Evolutionary conservation across 2,329 filamentous ascomycete genomes (phyloP).

Genomic region (Calonectria henricotiae): DNA sequence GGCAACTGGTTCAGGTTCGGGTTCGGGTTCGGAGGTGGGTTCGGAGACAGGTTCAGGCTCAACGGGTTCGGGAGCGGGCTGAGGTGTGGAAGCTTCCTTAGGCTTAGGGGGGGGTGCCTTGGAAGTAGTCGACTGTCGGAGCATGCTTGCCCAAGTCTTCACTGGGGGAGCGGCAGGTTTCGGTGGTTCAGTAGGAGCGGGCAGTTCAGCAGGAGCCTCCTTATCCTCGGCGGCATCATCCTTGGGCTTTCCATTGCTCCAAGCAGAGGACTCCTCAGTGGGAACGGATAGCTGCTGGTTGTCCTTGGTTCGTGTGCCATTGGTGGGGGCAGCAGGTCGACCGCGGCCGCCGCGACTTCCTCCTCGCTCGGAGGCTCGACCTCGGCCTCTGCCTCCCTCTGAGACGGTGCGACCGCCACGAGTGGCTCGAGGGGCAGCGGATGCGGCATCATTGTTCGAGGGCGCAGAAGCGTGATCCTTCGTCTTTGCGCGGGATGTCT

Average conservation of each 20-base stretch:
- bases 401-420: conserved; percentile 75
- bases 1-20: conserved; percentile 55
- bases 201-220: conserved; percentile 54
- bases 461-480: conserved; percentile 74
- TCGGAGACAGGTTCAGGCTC: conserved; percentile 57
- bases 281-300: conserved; percentile 74
- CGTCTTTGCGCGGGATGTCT: conserved; percentile 82
- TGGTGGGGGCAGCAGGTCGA: conserved; percentile 73
- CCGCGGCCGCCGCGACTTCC: conserved; percentile 74
- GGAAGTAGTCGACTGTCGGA: conserved; percentile 72
- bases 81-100: conserved; percentile 66
- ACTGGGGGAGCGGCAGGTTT: conserved; percentile 60
- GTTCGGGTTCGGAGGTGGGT: conserved; percentile 55
- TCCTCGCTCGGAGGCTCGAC: conserved; percentile 76
- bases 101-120: conserved; percentile 74
- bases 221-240: conserved; percentile 57
- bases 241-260: conserved; percentile 62
- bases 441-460: conserved; percentile 65
- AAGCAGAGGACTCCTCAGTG: conserved; percentile 77
- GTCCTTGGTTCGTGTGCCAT: conserved; percentile 75
- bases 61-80: conserved; percentile 59
- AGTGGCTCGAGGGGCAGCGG: conserved; percentile 64
- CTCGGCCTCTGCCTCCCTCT: conserved; percentile 76
- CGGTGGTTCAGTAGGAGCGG: conserved; percentile 58
- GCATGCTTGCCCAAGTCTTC: conserved; percentile 85